Evolutionary conservation across 1,139 yeast species (phyloP), one percentile per base, ranked within the genome.

Genomic region (Arxiozyma telluris): DNA sequence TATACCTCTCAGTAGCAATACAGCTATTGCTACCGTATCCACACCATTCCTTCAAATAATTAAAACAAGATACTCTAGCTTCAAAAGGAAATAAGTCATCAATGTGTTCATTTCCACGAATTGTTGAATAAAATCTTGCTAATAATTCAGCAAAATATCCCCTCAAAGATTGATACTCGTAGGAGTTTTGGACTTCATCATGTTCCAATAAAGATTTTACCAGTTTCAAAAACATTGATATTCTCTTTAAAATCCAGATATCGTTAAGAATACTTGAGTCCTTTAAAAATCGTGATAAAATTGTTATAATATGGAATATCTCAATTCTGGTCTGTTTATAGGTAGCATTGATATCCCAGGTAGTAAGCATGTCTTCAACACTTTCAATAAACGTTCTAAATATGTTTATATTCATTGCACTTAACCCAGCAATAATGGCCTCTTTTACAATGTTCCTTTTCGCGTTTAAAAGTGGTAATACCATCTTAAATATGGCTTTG

Each of bases 31-130:
- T 84, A 1, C 98, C 98, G 67, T 81, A 82, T 0, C 96, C 96
- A 69, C 96, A 89, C 99, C 99, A 94, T 65, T 88, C 96, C 60
- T 87, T 90, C 57, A 93, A 73, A 64, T 81, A 84, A 50, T 83
- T 81, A 70, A 89, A 90, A 60, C 94, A 86, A 0, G 90, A 86
- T 27, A 87, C 82, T 55, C 97, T 76, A 11, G 93, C 94, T 62
- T 85, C 91, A 66, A 90, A 90, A 1, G 96, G 93, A 25, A 91
- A 73, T 81, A 93, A 82, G 49, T 74, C 74, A 23, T 76, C 78
- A 9, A 62, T 54, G 4, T 55, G 30, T 2, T 60, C 58, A 64
- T 53, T 73, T 61, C 57, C 69, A 59, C 61, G 73, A 71, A 50
- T 82, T 67, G 23, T 87, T 82, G 73, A 66, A 60, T 82, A 88